These are phyloP conservation scores for Sclerotinia subarctica DNA, from an alignment of 2,329 filamentous ascomycete genomes.

Conservation along the genomic window DNA sequence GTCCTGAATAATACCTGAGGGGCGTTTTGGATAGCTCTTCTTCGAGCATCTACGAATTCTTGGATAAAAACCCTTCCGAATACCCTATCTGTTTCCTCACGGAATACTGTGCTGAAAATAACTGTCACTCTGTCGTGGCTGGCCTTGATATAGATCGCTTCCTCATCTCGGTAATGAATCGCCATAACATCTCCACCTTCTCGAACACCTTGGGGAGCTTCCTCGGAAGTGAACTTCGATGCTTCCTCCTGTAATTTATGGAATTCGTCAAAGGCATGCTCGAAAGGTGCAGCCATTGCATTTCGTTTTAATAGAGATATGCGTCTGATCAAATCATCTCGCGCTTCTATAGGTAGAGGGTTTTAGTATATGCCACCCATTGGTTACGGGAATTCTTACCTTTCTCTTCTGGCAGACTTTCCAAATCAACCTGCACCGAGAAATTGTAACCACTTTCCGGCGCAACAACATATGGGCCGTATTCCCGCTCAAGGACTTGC, in stretches of 20 bases:
- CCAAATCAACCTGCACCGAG: conserved; percentile 84
- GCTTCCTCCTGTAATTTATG: conserved; percentile 82
- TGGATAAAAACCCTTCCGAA: conserved; percentile 98
- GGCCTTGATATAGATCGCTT: conserved; percentile 98
- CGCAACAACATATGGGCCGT: conserved; percentile 82
- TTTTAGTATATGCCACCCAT: conserved; percentile 19
- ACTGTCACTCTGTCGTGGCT: conserved; percentile 96
- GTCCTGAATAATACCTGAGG: conserved; percentile 96
- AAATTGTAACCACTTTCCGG: conserved; percentile 95
- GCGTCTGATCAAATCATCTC: conserved; percentile 80
- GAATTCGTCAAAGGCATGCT: conserved; percentile 93
- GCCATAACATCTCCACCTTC: conserved; percentile 93
- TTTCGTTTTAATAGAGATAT: conserved; percentile 95
- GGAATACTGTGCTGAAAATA: conserved; percentile 97
- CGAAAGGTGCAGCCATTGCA: conserved; percentile 97
- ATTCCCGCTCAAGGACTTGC: conserved; percentile 88
- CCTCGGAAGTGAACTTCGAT: conserved; percentile 87
- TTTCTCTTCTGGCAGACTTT: conserved; percentile 77
- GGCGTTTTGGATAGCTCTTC: conserved; percentile 95
- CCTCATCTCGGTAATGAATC: conserved; percentile 97
- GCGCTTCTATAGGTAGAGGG: conserved; percentile 54
- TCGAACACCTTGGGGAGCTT: conserved; percentile 82
- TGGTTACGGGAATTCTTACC: conserved; percentile 45
- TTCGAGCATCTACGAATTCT: conserved; percentile 95
- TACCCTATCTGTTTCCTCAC: conserved; percentile 94